Evolutionary conservation across 352 stramenopile species (phyloP), one percentile per base, ranked within the genome.

Genomic region (Lagenidium giganteum): DNA sequence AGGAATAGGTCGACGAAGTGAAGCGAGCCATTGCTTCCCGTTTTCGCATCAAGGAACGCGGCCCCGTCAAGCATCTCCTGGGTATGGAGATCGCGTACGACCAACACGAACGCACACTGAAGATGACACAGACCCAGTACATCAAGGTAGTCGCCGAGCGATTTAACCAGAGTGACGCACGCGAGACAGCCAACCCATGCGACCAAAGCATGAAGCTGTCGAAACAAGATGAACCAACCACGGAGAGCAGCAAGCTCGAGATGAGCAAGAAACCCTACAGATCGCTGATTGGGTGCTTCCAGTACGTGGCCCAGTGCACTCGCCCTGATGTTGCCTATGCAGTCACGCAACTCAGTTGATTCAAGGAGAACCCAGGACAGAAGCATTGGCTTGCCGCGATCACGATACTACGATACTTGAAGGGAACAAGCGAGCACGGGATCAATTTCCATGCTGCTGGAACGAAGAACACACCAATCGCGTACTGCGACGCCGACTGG

Each of bases 11-110:
- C 3, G 24, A 32, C 6, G 30, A 28, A 3, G 31, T 49, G 8
- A 49, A 40, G 31, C 8, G 9, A 11, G 17, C 4, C 4, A 35
- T 60, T 2, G 48, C 45, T 20, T 3, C 21, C 12, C 13, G 24
- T 6, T 61, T 54, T 27, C 40, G 38, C 0, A n/a, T 61, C 5
- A 63, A 50, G 4, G 51, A 47, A 2, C 51, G 63, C 25, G 53
- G 41, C 5, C 18, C 13, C 27, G 49, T 51, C 8, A 56, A 57
- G n/a, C 23, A 35, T 16, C n/a, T 65, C 1, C 33, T 65, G 13
- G 39, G 20, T 27, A 45, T 28, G 14, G 46, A 52, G 18, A 45
- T 50, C n/a, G 11, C 25, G 21, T 35, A 42, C 26, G 32, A 55
- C 21, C n/a, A 17, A 2, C 11, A 16, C 6, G 25, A 3, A 8